Base-by-base conservation (phyloP, 768 basidiomycete species). In the Amanita subjunquillea region DNA sequence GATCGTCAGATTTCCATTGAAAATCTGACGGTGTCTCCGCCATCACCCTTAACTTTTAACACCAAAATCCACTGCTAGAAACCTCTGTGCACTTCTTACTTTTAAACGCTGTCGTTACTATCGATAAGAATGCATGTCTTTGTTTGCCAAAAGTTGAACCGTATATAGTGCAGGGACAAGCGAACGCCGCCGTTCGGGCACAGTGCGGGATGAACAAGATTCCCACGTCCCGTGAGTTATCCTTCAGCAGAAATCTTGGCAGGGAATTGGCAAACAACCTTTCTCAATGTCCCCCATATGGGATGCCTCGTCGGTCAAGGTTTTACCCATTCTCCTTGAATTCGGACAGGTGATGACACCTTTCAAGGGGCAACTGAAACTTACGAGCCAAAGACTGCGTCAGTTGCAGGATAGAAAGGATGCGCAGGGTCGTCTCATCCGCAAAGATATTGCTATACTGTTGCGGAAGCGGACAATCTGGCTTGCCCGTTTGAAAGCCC, bases 371-470 rank as follows among this genome's bases (percentile, higher is more conserved):
- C 79, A 85, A 54, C 71, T 89, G 44, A 75, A 82, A 54, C 70
- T 77, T 23, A 76, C 85, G 6, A 77, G 78, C 43, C 82, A 85
- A 56, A 74, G 74, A 48, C 71, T 90, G 27, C 82, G 81, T 17
- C 85, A 88, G 58, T 63, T 86, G 15, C 84, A 86, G 60, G 79
- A 82, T 56, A 79, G 78, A 64, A 78, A 82, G 54, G 83, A 87
- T 57, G 78, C 84, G 4, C 73, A 81, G 60, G 75, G 73, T 2
- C 74, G 73, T 34, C 78, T 86, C 41, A 78, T 76, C 17, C 74
- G 83, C 58, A 74, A 73, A 56, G 85, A 88, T 62, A 82, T 90
- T 54, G 79, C 84, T 4, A 81, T 76, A 10, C 65, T 83, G 15
- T 70, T 90, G 39, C 74, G 77, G 48, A 78, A 83, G 56, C 75